Percentiles rank a stretch among this genome's conserved stretches.
phyloP scores from a whole-genome alignment of 805 yeast genomes.

The Pichia paraexigua region DNA sequence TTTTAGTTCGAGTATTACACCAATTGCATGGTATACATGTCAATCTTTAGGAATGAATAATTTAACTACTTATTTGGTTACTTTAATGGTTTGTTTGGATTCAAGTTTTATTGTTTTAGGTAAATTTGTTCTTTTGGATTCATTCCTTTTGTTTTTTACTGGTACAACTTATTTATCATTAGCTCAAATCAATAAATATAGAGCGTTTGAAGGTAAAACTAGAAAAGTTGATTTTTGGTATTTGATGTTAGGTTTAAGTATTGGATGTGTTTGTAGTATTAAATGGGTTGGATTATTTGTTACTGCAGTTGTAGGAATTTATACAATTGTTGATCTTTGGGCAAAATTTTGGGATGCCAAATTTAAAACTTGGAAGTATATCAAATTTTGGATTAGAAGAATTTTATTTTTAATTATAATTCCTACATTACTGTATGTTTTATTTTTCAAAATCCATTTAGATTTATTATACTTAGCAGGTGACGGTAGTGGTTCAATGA shows the following conservation, averaged over 20 bases:
- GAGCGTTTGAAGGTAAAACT: slow-evolving; percentile 32
- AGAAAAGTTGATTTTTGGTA: slow-evolving; percentile 46
- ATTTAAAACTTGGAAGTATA: slow-evolving; percentile 42
- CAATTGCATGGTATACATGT: slow-evolving; percentile 64
- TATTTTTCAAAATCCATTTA: slow-evolving; percentile 69
- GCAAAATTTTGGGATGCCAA: slow-evolving; percentile 70
- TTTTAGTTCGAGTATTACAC: slow-evolving; percentile 59
- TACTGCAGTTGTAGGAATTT: slow-evolving; percentile 80
- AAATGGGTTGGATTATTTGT: slow-evolving; percentile 86
- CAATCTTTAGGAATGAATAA: slow-evolving; percentile 47
- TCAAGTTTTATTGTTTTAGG: slow-evolving; percentile 62
- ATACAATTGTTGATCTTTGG: slow-evolving; percentile 87
- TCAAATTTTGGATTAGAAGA: slow-evolving; percentile 62
- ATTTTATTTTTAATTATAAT: slow-evolving; percentile 52
- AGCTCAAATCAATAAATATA: slow-evolving; percentile 44
- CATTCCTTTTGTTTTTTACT: slow-evolving; percentile 70
- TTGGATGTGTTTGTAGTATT: slow-evolving; percentile 79
- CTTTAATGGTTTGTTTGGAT: slow-evolving; percentile 59
- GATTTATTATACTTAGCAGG: slow-evolving; percentile 67
- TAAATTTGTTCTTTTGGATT: slow-evolving; percentile 67
- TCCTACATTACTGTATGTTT: slow-evolving; percentile 55
- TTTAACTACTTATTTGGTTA: slow-evolving; percentile 50
- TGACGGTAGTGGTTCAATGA: slow-evolving; percentile 85
- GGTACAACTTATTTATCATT: slow-evolving; percentile 59
- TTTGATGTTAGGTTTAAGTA: slow-evolving; percentile 51